Base-by-base conservation (phyloP, 768 basidiomycete species). In the Termitomyces sp. region DNA sequence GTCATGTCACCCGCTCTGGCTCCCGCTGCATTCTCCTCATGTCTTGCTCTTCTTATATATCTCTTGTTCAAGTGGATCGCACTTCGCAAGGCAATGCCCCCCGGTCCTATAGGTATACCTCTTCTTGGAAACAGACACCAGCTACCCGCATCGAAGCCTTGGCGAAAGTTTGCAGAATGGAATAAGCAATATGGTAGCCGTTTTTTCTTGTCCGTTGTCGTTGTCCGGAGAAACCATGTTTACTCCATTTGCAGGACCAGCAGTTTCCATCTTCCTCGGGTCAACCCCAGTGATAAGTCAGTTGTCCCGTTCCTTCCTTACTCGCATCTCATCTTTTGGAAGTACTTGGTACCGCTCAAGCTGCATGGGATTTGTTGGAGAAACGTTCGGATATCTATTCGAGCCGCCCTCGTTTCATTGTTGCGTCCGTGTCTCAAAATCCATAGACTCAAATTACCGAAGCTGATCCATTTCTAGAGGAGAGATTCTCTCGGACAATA, bases 141-240 rank as follows among this genome's bases (percentile, higher is more conserved):
- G 57, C 67, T 81, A 18, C 81, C 81, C 11, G 58, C 65, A 7
- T 59, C 72, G n/a, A 78, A 80, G 61, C 79, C 80, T 0, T 83
- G 81, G 81, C 64, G 69, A 22, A 78, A 75, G 66, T 82, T 81
- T 58, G 73, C 75, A 27, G 75, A 79, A 48, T 81, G 80, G 76
- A 80, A 76, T 55, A 69, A 65, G 34, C 66, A 73, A 59, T 81
- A 81, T 61, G 81, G 81, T 80, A 54, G 8, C 48, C 15, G 18
- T 41, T 44, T 24, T 37, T 0, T 18, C n/a, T n/a, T n/a, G n/a
- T n/a, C n/a, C n/a, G n/a, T 9, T 18, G 27, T 24, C 36, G 45
- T 6, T 53, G 41, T 49, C 3, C 13, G 5, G n/a, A 51, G 58
- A 39, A 53, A 51, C 15, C 12, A 22, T 4, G 8, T 31, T 22